phyloP scores from a whole-genome alignment of 306 rosid species.

The Pterocarpus macrocarpus region DNA sequence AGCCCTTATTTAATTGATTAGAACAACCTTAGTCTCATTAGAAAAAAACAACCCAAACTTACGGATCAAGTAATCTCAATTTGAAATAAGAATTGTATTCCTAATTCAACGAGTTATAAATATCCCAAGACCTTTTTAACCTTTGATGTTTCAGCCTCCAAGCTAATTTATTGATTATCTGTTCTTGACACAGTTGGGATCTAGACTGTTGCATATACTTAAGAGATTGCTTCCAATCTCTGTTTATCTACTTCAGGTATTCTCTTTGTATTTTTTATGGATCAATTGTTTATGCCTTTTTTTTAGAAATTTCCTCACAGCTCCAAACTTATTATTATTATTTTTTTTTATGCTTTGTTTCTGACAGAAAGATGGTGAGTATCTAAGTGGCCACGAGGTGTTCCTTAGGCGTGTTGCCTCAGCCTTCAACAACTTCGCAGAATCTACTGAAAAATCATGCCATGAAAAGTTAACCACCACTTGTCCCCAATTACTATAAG shows the following conservation, averaged over 20 bases:
- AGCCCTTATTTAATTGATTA: background rate
- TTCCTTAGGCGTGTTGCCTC: slow-evolving; percentile 93
- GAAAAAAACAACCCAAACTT: background rate
- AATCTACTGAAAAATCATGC: slow-evolving; percentile 90
- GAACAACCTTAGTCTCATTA: background rate
- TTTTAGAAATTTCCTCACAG: slow-evolving; percentile 14
- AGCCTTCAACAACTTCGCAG: slow-evolving; percentile 93
- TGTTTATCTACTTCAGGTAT: slow-evolving; percentile 92
- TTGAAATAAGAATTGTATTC: background rate
- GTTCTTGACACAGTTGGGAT: slow-evolving; percentile 78
- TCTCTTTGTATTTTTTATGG: slow-evolving; percentile 30
- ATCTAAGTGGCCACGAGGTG: slow-evolving; percentile 93
- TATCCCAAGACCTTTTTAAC: background rate
- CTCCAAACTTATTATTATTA: background rate
- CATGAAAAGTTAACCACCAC: slow-evolving; percentile 77
- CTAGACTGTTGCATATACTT: slow-evolving; percentile 86
- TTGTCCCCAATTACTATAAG: slow-evolving; percentile 34
- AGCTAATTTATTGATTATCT: slow-evolving; percentile 45
- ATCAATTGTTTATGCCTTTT: slow-evolving; percentile 38
- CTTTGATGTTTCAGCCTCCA: slow-evolving; percentile 10
- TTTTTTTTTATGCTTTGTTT: slow-evolving; percentile 41
- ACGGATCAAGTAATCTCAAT: background rate
- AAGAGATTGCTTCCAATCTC: slow-evolving; percentile 98
- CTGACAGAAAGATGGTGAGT: slow-evolving; percentile 93
- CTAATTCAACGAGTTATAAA: background rate